Percentiles rank a stretch among this genome's conserved stretches.
Conservation (phyloP, 768 basidiomycete genomes). For the Trichaptum fuscoviolaceum region DNA sequence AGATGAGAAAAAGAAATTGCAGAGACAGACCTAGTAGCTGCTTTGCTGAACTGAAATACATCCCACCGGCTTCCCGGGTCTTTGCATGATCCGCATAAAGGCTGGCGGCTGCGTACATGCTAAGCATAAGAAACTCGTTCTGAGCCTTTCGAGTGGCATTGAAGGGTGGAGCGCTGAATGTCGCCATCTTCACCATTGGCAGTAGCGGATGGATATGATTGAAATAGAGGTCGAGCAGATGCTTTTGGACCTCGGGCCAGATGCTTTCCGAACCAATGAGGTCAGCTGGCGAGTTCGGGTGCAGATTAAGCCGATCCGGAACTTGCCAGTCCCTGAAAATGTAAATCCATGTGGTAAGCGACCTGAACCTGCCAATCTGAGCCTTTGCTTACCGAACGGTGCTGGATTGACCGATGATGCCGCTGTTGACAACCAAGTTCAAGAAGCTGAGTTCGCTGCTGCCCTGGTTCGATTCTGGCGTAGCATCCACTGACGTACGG, state of each 20-base stretch:
- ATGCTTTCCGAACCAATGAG: neutral
- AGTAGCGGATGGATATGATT: conserved; percentile 74
- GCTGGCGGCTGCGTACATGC: conserved; percentile 78
- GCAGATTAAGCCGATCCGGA: neutral
- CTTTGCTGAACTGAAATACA: conserved; percentile 66
- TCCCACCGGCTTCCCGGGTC: conserved; percentile 62
- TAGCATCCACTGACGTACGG: neutral
- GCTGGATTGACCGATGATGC: neutral
- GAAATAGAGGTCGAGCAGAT: conserved; percentile 74
- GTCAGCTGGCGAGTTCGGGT: neutral
- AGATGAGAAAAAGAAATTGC: neutral
- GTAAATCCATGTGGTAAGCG: neutral
- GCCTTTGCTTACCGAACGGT: conserved; percentile 35
- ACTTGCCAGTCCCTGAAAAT: neutral
- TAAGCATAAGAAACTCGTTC: conserved; percentile 62
- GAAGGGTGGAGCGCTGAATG: conserved; percentile 47
- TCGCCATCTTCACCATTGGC: conserved; percentile 68
- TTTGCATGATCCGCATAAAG: conserved; percentile 46
- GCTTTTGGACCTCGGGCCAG: conserved; percentile 47
- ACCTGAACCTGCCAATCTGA: conserved; percentile 60
- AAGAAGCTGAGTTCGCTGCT: neutral
- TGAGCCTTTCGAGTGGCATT: neutral
- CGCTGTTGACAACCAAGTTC: neutral
- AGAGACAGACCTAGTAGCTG: conserved; percentile 37
- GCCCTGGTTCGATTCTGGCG: neutral